Base-by-base conservation (phyloP, 495 filamentous ascomycete genomes). In the Hypoxylon rickii region DNA sequence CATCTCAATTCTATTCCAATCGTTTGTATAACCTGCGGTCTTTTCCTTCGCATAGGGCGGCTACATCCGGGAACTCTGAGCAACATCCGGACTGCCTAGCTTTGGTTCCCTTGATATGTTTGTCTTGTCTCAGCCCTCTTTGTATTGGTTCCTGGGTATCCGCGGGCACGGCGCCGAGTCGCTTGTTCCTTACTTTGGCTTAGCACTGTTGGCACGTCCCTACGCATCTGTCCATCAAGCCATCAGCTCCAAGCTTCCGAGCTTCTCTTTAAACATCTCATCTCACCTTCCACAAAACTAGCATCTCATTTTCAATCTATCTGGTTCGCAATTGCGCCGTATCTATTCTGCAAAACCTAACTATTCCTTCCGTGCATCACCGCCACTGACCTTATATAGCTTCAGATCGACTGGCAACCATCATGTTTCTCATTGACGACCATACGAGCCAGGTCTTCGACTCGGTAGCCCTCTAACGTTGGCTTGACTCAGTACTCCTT, bases 391-490 rank as follows among this genome's bases (percentile, higher is more conserved):
- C 33, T 50, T 40, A 36, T 36, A 58, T 41, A 68, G 65, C 32
- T 48, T 63, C 47, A 41, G 32, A 50, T 39, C 55, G 40, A 49
- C 24, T 51, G 39, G 53, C 21, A 26, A 55, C 40, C 47, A 64
- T 51, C 41, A 69, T 69, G 66, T 60, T 61, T 64, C 48, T 59
- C 55, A 62, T 55, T 26, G 33, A 32, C 40, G 63, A 69, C 63
- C 59, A 66, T 36, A 51, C 43, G 32, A 59, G 50, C 50, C 63
- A 62, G 63, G 60, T 64, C 56, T 61, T 24, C 44, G 34, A 59
- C 40, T 57, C 38, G 17, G 58, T 43, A 22, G 54, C 40, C 43
- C 47, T 66, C 40, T 69, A 69, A 58, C 59, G 55, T 44, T 44
- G 32, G 40, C 38, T 64, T 59, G 32, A 31, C 37, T 7, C 17